Conservation (phyloP, 371 early-diverging fungal species). For the Rhizopus delemar region DNA sequence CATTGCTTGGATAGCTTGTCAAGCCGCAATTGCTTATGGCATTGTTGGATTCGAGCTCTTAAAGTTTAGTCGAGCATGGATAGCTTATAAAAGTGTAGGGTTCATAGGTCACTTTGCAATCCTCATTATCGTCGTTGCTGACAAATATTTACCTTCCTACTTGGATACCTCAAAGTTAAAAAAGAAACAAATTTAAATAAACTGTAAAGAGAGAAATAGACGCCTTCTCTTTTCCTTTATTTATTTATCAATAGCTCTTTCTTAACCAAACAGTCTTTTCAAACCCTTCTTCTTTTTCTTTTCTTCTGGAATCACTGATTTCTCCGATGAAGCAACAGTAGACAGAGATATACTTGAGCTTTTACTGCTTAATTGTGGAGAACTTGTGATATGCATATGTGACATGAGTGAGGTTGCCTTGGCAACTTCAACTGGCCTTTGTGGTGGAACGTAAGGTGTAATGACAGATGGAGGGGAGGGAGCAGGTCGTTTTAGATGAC, state of each 20-base stretch:
- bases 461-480: slow-evolving; percentile 29
- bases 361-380: slow-evolving; percentile 20
- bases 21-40: slow-evolving; percentile 31
- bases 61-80: slow-evolving; percentile 31
- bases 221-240: no score
- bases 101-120: slow-evolving; percentile 46
- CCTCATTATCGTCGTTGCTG: slow-evolving; percentile 23
- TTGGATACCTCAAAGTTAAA: slow-evolving; percentile 14
- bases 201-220: slow-evolving; percentile 1
- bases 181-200: slow-evolving; percentile 4
- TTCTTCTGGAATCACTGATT: slow-evolving; percentile 28
- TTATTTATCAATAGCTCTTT: not conserved
- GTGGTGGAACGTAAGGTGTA: slow-evolving; percentile 45
- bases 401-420: slow-evolving; percentile 25
- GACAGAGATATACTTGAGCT: slow-evolving; percentile 14
- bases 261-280: slow-evolving; percentile 38
- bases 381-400: slow-evolving; percentile 20
- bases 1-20: slow-evolving; percentile 38
- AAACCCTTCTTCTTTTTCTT: slow-evolving; percentile 53
- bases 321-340: slow-evolving; percentile 5
- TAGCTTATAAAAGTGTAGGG: slow-evolving; percentile 45
- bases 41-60: slow-evolving; percentile 49
- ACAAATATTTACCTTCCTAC: slow-evolving; percentile 24
- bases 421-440: slow-evolving; percentile 22
- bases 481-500: slow-evolving; percentile 41